Conservation (phyloP, 139 green algal genomes). For the Tetratostichococcus sp. region DNA sequence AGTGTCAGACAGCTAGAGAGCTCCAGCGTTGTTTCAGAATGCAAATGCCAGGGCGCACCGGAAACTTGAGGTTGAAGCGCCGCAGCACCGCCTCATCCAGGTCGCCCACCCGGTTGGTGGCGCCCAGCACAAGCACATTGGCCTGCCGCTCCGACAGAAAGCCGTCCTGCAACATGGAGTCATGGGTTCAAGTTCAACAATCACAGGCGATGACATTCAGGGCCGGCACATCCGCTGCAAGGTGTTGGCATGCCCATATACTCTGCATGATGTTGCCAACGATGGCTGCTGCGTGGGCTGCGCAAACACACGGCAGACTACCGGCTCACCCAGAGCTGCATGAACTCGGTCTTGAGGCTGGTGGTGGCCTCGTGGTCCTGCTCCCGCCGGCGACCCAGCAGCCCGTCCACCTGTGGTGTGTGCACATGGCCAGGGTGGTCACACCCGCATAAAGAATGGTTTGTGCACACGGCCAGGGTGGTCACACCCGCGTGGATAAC, state of each 20-base stretch:
- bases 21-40: too few species aligned
- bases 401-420: constrained; percentile 92
- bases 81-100: constrained; percentile 74
- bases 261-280: too few species aligned
- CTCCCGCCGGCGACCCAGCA: constrained; percentile 74
- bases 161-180: constrained; percentile 57
- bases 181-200: background rate
- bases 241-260: too few species aligned
- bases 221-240: too few species aligned
- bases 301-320: background rate
- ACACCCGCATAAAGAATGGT: background rate
- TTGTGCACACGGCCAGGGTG: too few species aligned
- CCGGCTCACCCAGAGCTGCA: constrained; percentile 77
- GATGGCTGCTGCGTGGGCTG: too few species aligned
- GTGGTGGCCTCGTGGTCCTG: constrained; percentile 88
- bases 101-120: constrained; percentile 77
- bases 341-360: constrained; percentile 94
- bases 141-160: constrained; percentile 60
- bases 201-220: too few species aligned
- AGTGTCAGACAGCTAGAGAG: too few species aligned
- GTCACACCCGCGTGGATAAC: too few species aligned
- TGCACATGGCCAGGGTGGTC: background rate
- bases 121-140: constrained; percentile 79
- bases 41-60: constrained; percentile 27
- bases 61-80: constrained; percentile 68